Evolutionary conservation across 805 yeast genomes (phyloP), one percentile per base, ranked within the genome.

Genomic region (Kodamaea restingae): DNA sequence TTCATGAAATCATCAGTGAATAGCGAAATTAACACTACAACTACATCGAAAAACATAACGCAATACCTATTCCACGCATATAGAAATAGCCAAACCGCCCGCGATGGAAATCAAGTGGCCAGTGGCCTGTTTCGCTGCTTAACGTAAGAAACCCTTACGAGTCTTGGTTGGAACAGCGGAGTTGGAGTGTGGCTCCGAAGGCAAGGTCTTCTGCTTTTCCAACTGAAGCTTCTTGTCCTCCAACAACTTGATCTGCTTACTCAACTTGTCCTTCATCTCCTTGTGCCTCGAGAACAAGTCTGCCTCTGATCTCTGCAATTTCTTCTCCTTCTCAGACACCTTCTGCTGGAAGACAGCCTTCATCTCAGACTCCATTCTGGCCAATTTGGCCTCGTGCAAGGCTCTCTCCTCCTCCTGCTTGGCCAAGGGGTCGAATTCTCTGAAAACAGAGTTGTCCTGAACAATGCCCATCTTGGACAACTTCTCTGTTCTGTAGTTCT

Each of bases 321-420:
- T 91, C 76, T 88, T 87, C 66, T 93, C 99, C 80, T 93, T 95
- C 67, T 90, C 96, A 43, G 84, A 71, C 22, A 93, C 98, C 71
- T 93, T 93, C 58, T 86, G 93, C 68, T 90, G 95, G 80, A 93
- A 93, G 40, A 93, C 95, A 18, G 81, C 74, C 70, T 91, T 90
- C 97, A 93, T 88, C 67, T 93, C 98, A 29, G 88, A 78, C 70
- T 93, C 98, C 83, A 93, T 78, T 71, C 87, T 88, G 42, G 90
- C 84, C 54, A 93, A 74, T 60, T 91, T 88, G 46, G 95, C 95
- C 67, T 88, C 96, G 61, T 93, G 98, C 57, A 87, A 73, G 25
- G 84, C 81, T 55, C 85, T 83, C 66, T 93, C 98, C 67, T 93
- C 98, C 63, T 84, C 95, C 65, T 88, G 95, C 67, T 86, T 87